phyloP scores from a whole-genome alignment of 495 filamentous ascomycete genomes.

The Lasiosphaeriaceae sp. region DNA sequence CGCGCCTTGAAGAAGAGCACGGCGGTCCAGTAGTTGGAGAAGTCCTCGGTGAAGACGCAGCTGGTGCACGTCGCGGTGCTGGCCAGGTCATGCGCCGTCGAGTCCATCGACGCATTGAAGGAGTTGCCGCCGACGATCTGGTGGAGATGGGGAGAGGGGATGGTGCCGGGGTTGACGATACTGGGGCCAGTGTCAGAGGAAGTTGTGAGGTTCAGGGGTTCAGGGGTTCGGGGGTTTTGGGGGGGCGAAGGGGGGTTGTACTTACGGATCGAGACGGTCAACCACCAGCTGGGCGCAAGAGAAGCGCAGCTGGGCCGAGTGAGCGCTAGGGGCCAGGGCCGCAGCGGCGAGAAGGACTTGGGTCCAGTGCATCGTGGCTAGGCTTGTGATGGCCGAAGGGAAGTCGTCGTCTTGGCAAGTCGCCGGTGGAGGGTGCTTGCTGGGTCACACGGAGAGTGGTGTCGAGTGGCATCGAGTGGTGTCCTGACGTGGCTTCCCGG shows the following conservation, averaged over 20 bases:
- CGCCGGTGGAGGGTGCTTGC: background rate
- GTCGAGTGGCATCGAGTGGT: background rate
- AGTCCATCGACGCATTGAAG: conserved; percentile 29
- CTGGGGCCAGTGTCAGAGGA: background rate
- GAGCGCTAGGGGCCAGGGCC: conserved; percentile 1
- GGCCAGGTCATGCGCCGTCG: conserved; percentile 18
- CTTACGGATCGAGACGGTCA: conserved; percentile 15
- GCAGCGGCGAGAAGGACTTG: background rate
- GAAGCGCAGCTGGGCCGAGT: conserved; percentile 51
- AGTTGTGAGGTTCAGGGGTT: background rate
- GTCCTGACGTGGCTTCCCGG: background rate
- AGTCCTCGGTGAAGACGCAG: conserved; percentile 29
- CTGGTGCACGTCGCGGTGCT: conserved; percentile 27
- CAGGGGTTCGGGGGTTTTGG: too few relatives aligned
- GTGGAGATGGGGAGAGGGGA: conserved; percentile 16
- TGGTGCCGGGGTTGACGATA: conserved; percentile 11
- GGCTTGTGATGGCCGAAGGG: background rate
- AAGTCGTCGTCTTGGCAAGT: background rate
- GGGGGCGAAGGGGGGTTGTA: background rate
- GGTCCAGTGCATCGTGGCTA: conserved; percentile 1
- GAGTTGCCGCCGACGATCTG: conserved; percentile 29
- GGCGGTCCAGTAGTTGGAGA: conserved; percentile 43
- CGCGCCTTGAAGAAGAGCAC: conserved; percentile 33
- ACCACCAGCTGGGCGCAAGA: conserved; percentile 36
- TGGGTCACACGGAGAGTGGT: background rate